Base-by-base conservation (phyloP, 352 stramenopile genomes). In the Pythium aristosporum region DNA sequence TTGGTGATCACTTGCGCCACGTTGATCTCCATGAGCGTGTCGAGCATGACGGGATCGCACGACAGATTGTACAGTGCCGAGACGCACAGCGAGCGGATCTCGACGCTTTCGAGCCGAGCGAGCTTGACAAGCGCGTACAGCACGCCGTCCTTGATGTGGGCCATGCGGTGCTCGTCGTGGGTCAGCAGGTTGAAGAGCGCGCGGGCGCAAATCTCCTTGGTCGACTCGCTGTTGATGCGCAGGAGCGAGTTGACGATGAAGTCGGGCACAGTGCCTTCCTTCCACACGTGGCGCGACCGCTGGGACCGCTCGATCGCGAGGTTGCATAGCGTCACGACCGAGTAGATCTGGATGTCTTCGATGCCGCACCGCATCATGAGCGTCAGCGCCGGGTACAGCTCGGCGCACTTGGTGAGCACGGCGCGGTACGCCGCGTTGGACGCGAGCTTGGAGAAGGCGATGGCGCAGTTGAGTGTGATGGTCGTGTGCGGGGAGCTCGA, bases 201-300 rank as follows among this genome's bases (percentile, higher is more conserved):
- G 15, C 86, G 74, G 3, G 87, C 83, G 43, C 88, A 96, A 39
- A 96, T 92, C 56, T 94, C 88, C 58, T 96, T 96, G 30, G 87
- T 96, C 12, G 84, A 89, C 52, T 92, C 84, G 58, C 82, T 94
- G 71, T 96, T 96, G 71, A 94, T 94, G 12, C 88, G 85, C 39
- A 96, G 65, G 32, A 96, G 70, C 15, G 87, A 89, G 63, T 96
- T 96, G 53, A 96, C 88, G 51, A 96, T 94, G 43, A 96, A 96
- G 69, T 96, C 87, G 10, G 82, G 82, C 28, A 94, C 84, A 0
- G 85, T 94, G 37, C 85, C 85, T 78, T 94, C 85, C 52, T 89
- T 91, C 85, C 85, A 94, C 30, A 96, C 85, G 64, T 91, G 76
- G 6, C 77, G 77, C 28, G 76, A 77, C 1, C 85, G 77, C 42